These are phyloP conservation scores for Dothiorella sarmentorum DNA, from an alignment of 2,329 filamentous ascomycete genomes.

Conservation along the genomic window DNA sequence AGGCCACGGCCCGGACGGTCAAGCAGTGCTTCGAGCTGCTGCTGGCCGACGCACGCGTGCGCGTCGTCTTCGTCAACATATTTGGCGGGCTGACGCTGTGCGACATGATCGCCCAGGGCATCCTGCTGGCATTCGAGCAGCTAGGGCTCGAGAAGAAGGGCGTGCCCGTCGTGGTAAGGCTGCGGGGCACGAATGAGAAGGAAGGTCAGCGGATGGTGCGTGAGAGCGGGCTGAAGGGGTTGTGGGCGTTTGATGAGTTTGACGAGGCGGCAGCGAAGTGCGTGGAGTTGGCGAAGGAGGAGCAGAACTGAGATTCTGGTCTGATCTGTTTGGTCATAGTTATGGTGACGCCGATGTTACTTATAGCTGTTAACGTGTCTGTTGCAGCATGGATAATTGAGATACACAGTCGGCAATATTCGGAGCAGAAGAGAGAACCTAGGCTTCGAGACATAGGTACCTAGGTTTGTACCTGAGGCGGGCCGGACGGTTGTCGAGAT, in stretches of 20 bases:
- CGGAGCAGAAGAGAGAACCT: background rate
- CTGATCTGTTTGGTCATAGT: background rate
- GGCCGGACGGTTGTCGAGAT: background rate
- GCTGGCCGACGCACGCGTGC: conserved; percentile 66
- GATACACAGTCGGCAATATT: background rate
- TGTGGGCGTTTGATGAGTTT: conserved; percentile 72
- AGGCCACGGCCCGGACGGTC: conserved; percentile 79
- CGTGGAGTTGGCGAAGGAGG: conserved; percentile 51
- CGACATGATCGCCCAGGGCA: conserved; percentile 76
- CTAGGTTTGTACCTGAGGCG: background rate
- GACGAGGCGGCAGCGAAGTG: conserved; percentile 68
- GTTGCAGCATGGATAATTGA: background rate
- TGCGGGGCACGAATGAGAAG: conserved; percentile 71
- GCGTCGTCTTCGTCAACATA: conserved; percentile 69
- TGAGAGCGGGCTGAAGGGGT: conserved; percentile 64
- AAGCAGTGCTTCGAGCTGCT: conserved; percentile 73
- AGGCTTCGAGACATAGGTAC: background rate
- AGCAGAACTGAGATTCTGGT: background rate
- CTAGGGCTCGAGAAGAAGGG: conserved; percentile 53
- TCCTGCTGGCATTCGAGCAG: conserved; percentile 70
- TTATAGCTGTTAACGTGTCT: background rate
- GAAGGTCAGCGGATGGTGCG: conserved; percentile 66
- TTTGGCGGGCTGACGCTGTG: conserved; percentile 69
- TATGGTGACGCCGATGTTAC: background rate
- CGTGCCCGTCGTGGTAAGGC: conserved; percentile 71